These are phyloP conservation scores for Hygrocybe coccinea DNA, from an alignment of 768 basidiomycete genomes.

Conservation along the genomic window DNA sequence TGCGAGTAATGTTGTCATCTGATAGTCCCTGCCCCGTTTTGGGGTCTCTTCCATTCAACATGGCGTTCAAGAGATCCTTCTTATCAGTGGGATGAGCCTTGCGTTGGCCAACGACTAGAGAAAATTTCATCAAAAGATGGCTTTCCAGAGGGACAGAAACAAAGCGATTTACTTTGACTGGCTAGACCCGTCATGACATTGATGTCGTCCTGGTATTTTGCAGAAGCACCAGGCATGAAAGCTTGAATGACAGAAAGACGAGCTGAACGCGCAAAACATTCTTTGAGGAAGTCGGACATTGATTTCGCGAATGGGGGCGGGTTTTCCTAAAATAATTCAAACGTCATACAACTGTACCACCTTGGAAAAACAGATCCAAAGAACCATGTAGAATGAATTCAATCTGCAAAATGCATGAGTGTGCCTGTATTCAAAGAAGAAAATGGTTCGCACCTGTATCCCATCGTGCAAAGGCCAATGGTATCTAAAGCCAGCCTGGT, in stretches of 20 bases:
- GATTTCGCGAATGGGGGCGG: conserved; percentile 37
- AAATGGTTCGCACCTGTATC: conserved; percentile 26
- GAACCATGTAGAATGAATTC: conserved; percentile 44
- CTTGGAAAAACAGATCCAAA: not conserved
- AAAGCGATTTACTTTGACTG: conserved; percentile 31
- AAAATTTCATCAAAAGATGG: not conserved
- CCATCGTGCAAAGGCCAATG: conserved; percentile 43
- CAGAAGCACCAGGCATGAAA: conserved; percentile 31
- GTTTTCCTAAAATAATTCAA: conserved; percentile 19
- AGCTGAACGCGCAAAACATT: conserved; percentile 32
- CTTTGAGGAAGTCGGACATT: conserved; percentile 40
- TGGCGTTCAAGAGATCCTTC: conserved; percentile 43
- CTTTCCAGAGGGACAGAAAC: not conserved
- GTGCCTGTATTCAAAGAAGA: not conserved
- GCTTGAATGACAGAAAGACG: conserved; percentile 34
- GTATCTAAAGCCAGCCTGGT: conserved; percentile 47
- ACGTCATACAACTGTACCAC: not conserved
- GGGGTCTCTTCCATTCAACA: conserved; percentile 42
- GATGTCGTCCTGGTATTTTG: conserved; percentile 39
- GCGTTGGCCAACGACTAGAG: conserved; percentile 36
- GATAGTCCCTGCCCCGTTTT: conserved; percentile 40
- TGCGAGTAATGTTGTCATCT: conserved; percentile 39
- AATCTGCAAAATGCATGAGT: conserved; percentile 23
- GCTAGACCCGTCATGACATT: conserved; percentile 40
- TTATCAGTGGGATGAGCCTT: conserved; percentile 35